Percentiles rank a stretch among this genome's conserved stretches.
Conservation (phyloP, 2,329 filamentous ascomycete species). For the Alternaria dauci region DNA sequence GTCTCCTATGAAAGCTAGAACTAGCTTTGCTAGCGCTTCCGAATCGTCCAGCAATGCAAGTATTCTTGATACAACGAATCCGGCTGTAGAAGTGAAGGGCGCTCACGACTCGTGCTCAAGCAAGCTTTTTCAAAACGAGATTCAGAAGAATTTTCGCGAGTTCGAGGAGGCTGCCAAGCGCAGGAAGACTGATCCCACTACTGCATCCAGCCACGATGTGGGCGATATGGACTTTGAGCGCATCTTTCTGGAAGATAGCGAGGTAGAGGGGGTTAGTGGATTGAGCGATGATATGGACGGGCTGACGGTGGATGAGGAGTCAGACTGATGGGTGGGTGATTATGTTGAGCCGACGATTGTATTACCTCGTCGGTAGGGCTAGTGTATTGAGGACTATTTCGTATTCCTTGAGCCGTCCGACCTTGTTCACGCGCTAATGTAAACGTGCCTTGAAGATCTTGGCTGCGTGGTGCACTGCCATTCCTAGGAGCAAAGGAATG, state of each 20-base stretch:
- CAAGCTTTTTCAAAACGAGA: conserved; percentile 21
- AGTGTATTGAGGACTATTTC: neutral
- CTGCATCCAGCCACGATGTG: conserved; percentile 9
- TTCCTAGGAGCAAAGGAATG: neutral
- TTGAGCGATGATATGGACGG: conserved; percentile 13
- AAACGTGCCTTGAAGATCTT: neutral
- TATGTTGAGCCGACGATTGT: neutral
- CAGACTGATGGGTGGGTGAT: neutral
- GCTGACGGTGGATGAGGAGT: conserved; percentile 1
- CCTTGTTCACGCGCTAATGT: neutral
- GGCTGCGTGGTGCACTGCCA: neutral
- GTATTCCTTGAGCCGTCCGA: neutral
- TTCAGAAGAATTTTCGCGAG: conserved; percentile 26
- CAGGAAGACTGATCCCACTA: neutral
- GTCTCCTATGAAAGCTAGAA: neutral
- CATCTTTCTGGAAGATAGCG: conserved; percentile 27
- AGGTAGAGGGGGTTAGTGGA: conserved; percentile 6
- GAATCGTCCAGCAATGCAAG: neutral
- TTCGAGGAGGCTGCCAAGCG: conserved; percentile 17
- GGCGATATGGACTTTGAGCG: conserved; percentile 27
- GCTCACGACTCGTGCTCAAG: neutral
- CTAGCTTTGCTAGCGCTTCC: neutral
- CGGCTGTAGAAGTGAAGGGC: neutral
- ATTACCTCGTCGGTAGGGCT: neutral
- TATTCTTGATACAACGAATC: neutral